These are phyloP conservation scores for Desmodesmus armatus DNA, from an alignment of 139 green algal species.

Conservation along the genomic window DNA sequence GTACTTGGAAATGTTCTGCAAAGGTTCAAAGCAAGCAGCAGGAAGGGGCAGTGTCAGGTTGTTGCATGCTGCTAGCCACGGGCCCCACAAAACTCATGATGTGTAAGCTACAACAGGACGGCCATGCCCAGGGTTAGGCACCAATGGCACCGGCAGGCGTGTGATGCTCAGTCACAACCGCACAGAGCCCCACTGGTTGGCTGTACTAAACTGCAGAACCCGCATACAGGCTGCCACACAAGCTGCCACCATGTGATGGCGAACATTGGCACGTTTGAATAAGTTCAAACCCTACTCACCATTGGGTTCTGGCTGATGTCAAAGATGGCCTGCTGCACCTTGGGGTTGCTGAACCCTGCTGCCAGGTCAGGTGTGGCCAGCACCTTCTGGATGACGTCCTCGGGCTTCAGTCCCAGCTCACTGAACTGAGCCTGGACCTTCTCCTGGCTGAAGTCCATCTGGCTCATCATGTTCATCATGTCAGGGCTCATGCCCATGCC, in stretches of 20 bases:
- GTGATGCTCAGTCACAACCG: too few relatives aligned
- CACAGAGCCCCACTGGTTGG: too few relatives aligned
- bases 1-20: slow-evolving; percentile 90
- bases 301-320: slow-evolving; percentile 86
- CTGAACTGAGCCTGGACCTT: slow-evolving; percentile 83
- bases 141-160: too few relatives aligned
- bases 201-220: background rate
- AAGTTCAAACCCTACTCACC: too few relatives aligned
- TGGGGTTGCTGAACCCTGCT: slow-evolving; percentile 82
- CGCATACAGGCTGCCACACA: background rate
- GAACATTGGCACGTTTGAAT: background rate
- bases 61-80: too few relatives aligned
- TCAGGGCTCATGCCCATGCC: slow-evolving; percentile 62
- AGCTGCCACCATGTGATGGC: background rate
- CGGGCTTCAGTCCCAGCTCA: slow-evolving; percentile 80
- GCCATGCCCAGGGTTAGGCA: too few relatives aligned
- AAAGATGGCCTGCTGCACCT: slow-evolving; percentile 86
- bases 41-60: too few relatives aligned
- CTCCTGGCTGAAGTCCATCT: slow-evolving; percentile 70
- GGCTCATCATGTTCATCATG: slow-evolving; percentile 78
- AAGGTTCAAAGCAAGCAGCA: too few relatives aligned
- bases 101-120: too few relatives aligned
- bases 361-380: slow-evolving; percentile 87
- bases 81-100: too few relatives aligned
- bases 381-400: slow-evolving; percentile 84